Conservation (phyloP, 257 asterid genomes). For the Jacaranda mimosifolia region DNA sequence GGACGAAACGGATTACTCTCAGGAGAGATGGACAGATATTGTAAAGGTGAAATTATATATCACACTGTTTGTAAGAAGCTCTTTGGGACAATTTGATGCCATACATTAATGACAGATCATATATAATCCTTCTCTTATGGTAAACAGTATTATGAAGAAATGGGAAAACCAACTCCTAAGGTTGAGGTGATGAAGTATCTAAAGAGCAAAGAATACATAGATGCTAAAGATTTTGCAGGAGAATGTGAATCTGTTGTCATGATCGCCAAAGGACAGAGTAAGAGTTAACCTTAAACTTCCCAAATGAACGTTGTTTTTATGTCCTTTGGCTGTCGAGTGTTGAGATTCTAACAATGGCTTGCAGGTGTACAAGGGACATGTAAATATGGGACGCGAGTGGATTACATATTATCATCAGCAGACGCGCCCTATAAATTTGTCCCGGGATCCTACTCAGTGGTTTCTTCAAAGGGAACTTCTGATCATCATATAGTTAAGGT, state of each 20-base stretch:
- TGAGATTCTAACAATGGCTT: not conserved
- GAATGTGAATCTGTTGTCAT: constrained; percentile 94
- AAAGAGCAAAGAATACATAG: constrained; percentile 72
- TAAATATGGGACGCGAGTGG: constrained; percentile 94
- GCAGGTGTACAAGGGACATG: constrained; percentile 97
- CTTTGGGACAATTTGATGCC: not conserved
- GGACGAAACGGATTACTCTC: constrained; percentile 86
- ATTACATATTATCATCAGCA: constrained; percentile 75
- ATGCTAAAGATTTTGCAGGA: constrained; percentile 88
- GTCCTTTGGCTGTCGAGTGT: not conserved
- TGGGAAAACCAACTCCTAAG: constrained; percentile 92
- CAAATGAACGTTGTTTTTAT: not conserved
- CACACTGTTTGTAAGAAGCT: not conserved
- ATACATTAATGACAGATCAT: not conserved
- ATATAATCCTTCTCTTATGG: not conserved
- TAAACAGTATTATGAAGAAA: constrained; percentile 83
- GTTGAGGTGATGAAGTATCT: constrained; percentile 83
- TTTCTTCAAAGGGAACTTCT: constrained; percentile 94
- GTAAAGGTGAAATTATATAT: constrained; percentile 58
- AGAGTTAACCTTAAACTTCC: constrained; percentile 6
- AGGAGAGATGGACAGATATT: constrained; percentile 92
- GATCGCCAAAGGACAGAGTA: constrained; percentile 99
- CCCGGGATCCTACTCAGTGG: constrained; percentile 89
- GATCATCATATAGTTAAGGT: constrained; percentile 97
- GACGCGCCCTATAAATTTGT: constrained; percentile 73